phyloP scores from a whole-genome alignment of 2,329 filamentous ascomycete genomes.

The Fusarium sp. region DNA sequence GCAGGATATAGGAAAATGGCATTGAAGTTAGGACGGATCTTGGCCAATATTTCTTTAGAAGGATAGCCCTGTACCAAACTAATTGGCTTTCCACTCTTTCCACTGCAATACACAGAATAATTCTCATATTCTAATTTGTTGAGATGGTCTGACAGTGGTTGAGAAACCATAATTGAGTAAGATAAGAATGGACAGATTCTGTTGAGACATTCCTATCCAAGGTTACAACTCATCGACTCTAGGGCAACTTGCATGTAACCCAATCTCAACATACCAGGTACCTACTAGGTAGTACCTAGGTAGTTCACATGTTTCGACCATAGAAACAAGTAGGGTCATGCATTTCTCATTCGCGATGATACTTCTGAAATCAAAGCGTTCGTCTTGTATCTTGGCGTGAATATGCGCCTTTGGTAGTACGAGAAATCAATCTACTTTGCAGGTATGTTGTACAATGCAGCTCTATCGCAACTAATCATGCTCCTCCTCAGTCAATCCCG shows the following conservation, averaged over 20 bases:
- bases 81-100: not conserved
- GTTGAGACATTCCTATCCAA: slow-evolving; percentile 24
- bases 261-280: not conserved
- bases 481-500: slow-evolving; percentile 88
- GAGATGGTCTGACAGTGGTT: slow-evolving; percentile 7
- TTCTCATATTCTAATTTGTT: slow-evolving; percentile 3
- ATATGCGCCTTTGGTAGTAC: not conserved
- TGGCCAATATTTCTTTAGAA: not conserved
- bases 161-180: slow-evolving; percentile 1
- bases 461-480: slow-evolving; percentile 61
- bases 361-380: not conserved
- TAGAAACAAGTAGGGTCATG: not conserved
- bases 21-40: too few relatives aligned
- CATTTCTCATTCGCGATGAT: not conserved
- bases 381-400: not conserved
- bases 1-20: not conserved
- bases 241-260: not conserved
- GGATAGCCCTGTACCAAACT: not conserved
- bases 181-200: slow-evolving; percentile 3
- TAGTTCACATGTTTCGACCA: not conserved
- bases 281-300: too few relatives aligned
- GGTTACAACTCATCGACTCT: slow-evolving; percentile 1
- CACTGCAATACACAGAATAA: not conserved
- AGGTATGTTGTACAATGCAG: not conserved
- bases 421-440: not conserved